phyloP scores from a whole-genome alignment of 495 filamentous ascomycete genomes.

The Penicillium daleae region DNA sequence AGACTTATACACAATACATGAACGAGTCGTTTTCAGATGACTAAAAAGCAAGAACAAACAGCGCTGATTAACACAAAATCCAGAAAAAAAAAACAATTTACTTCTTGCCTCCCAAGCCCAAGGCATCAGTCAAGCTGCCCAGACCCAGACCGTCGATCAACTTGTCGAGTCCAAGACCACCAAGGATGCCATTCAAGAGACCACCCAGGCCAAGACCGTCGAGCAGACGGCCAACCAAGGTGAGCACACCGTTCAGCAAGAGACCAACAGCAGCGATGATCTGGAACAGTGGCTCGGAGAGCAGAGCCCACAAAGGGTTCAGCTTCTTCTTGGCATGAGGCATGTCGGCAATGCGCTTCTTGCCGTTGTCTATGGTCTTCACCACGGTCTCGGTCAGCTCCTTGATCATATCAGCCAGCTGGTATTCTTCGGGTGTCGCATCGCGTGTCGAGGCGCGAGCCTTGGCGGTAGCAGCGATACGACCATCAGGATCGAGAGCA shows the following conservation, averaged over 20 bases:
- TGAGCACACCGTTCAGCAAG: conserved; percentile 79
- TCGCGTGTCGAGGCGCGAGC: conserved; percentile 78
- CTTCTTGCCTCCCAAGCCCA: conserved; percentile 52
- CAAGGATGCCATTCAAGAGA: conserved; percentile 76
- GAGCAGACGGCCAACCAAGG: conserved; percentile 77
- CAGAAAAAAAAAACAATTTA: conserved; percentile 3
- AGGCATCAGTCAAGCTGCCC: conserved; percentile 57
- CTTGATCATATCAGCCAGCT: conserved; percentile 81
- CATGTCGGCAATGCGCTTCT: conserved; percentile 86
- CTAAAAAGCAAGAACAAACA: neutral
- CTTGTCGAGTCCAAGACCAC: conserved; percentile 78
- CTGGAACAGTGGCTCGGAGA: conserved; percentile 82
- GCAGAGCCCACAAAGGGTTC: conserved; percentile 79
- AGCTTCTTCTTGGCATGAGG: conserved; percentile 93
- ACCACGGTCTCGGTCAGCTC: conserved; percentile 65
- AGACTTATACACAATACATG: neutral
- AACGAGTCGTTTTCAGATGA: neutral
- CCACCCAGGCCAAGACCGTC: conserved; percentile 85
- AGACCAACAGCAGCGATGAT: conserved; percentile 90
- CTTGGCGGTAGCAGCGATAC: conserved; percentile 84
- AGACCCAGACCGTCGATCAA: conserved; percentile 76
- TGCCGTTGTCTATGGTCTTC: conserved; percentile 83
- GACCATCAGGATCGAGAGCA: conserved; percentile 86
- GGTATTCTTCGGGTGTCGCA: conserved; percentile 84
- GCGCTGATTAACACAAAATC: neutral